Evolutionary conservation across 345 rosid species (phyloP), one percentile per base, ranked within the genome.

Genomic region (Bretschneidera sinensis): DNA sequence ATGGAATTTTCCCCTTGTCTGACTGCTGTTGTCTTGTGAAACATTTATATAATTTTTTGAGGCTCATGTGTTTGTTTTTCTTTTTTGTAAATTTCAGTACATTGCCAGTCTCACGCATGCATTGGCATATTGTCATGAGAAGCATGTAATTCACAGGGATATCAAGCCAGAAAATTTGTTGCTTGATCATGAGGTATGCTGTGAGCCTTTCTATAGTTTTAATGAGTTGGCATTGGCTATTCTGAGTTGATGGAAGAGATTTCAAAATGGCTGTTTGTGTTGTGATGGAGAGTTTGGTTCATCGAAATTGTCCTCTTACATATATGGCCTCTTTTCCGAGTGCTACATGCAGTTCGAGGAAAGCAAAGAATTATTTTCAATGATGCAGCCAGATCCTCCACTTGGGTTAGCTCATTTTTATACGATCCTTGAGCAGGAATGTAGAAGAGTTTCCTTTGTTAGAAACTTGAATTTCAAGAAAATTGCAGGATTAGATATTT

Each of bases 131-230:
- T 94, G 99, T 70, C 99, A 94, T 57, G 80, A 83, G 64, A 86
- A 94, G 72, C 78, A 90, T 47, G 97, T 94, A 67, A 94, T 94
- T 74, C 99, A 94, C 60, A 85, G 99, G 69, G 99, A 94, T 61
- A 90, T 91, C 55, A 94, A 94, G 81, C 99, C 97, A 0, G 99
- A 94, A 79, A 94, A 94, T 70, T 64, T 94, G 81, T 62, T 94
- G 81, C 95, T 91, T 53, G 99, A 94, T 82, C 92, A 94, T 33
- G 92, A 86, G 95, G 97, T 94, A 79, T 55, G 43, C 43, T 39
- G 6, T 11, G n/a, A 39, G 45, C 45, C 45, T 14, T 31, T 4
- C 35, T 31, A 4, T 31, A n/a, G 9, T 9, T 31, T 31, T 9
- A 4, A 9, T 31, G 9, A 31, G 35, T 31, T 31, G 35, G 6